A percentile compares a stretch with the other conserved stretches of the same genome.
phyloP scores from a whole-genome alignment of 345 rosid genomes.

The Chamaenerion angustifolium region DNA sequence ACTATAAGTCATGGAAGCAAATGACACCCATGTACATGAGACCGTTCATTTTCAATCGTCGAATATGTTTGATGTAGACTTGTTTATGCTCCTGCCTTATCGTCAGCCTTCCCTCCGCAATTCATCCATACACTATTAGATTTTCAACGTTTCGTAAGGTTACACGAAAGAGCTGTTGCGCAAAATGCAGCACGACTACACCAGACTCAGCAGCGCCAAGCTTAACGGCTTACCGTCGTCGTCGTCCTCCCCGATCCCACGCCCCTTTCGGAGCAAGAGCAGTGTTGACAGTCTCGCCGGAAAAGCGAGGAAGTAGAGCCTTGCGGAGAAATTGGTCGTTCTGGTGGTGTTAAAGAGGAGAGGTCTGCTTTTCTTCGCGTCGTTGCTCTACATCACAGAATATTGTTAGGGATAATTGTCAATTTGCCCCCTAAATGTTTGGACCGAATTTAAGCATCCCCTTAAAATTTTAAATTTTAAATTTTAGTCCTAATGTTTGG shows the following conservation, averaged over 20 bases:
- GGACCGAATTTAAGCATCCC: too few species aligned
- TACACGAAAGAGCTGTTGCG: background rate
- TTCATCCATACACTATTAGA: too few species aligned
- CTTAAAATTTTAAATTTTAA: too few species aligned
- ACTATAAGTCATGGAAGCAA: slow-evolving; percentile 79
- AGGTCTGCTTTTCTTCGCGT: slow-evolving; percentile 73
- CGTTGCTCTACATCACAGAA: slow-evolving; percentile 68
- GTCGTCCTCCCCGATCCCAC: slow-evolving; percentile 75
- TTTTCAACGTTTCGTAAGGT: too few species aligned
- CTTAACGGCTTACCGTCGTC: slow-evolving; percentile 38
- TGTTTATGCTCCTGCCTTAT: too few species aligned
- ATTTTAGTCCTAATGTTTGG: too few species aligned
- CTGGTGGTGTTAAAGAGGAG: slow-evolving; percentile 47
- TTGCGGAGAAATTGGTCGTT: slow-evolving; percentile 39
- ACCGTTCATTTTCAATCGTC: slow-evolving; percentile 80
- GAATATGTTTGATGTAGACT: too few species aligned
- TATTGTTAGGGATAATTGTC: too few species aligned
- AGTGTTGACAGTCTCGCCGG: slow-evolving; percentile 8
- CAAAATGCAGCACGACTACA: slow-evolving; percentile 45
- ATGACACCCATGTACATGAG: slow-evolving; percentile 95
- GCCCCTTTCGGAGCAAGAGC: slow-evolving; percentile 36
- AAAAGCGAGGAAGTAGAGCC: slow-evolving; percentile 25
- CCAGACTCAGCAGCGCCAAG: slow-evolving; percentile 63
- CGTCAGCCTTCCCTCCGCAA: too few species aligned
- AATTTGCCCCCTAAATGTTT: too few species aligned